Percentiles rank a stretch among this genome's conserved stretches.
phyloP scores from a whole-genome alignment of 1,139 yeast genomes.

The Suhomyces choctaworum region DNA sequence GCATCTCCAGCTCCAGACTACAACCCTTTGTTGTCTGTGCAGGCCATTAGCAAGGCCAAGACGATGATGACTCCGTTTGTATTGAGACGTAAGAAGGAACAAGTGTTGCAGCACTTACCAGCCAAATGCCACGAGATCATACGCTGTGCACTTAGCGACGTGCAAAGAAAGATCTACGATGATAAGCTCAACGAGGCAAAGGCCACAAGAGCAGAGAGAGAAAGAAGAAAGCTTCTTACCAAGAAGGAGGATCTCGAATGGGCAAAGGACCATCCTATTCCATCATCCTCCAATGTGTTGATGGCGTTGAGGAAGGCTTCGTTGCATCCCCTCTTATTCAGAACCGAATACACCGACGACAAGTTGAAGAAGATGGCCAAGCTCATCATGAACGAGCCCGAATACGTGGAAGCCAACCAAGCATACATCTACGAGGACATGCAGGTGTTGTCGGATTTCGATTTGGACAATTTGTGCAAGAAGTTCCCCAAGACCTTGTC shows the following conservation, averaged over 20 bases:
- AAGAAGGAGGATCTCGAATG: constrained; percentile 39
- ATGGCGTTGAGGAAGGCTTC: constrained; percentile 77
- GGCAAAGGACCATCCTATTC: constrained; percentile 35
- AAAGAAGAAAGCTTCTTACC: constrained; percentile 45
- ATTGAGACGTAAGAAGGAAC: constrained; percentile 85
- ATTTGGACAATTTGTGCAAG: constrained; percentile 71
- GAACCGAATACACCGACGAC: constrained; percentile 58
- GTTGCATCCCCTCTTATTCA: constrained; percentile 70
- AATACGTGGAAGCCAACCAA: constrained; percentile 72
- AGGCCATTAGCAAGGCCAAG: constrained; percentile 89
- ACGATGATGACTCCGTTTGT: constrained; percentile 99
- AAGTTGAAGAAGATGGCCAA: constrained; percentile 66
- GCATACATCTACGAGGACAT: constrained; percentile 84
- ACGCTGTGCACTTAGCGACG: constrained; percentile 59
- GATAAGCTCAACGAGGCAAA: constrained; percentile 51
- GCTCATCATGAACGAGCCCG: constrained; percentile 77
- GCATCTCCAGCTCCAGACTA: constrained; percentile 33
- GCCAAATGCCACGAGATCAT: constrained; percentile 64
- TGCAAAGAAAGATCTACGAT: constrained; percentile 63
- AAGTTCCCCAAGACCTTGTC: constrained; percentile 69
- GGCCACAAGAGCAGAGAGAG: constrained; percentile 50
- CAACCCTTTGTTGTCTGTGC: constrained; percentile 83
- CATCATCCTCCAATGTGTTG: constrained; percentile 54
- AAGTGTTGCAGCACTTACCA: constrained; percentile 87
- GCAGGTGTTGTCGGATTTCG: constrained; percentile 95